phyloP scores from a whole-genome alignment of 306 rosid genomes.

The Trifolium repens region DNA sequence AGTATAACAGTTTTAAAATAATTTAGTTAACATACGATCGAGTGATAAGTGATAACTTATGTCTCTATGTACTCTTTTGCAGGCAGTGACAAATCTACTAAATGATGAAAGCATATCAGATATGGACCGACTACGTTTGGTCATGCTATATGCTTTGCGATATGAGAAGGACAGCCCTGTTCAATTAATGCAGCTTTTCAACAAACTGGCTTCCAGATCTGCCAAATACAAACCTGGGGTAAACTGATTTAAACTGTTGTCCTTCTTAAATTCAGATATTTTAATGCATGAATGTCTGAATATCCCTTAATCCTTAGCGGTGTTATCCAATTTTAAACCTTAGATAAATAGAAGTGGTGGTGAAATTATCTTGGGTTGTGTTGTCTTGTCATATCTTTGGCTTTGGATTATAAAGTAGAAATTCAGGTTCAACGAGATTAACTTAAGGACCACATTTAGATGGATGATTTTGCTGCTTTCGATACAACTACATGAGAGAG shows the following conservation, averaged over 20 bases:
- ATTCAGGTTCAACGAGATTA: constrained; percentile 8
- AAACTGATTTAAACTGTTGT: constrained; percentile 35
- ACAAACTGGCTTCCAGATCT: constrained; percentile 75
- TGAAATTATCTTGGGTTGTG: constrained; percentile 5
- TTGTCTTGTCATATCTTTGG: constrained; percentile 10
- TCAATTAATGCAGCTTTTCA: constrained; percentile 86
- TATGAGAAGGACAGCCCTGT: constrained; percentile 96
- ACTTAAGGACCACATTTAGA: constrained; percentile 21
- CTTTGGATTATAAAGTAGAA: constrained; percentile 39
- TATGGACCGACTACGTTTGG: constrained; percentile 74
- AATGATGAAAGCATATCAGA: constrained; percentile 79
- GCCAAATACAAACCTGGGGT: constrained; percentile 85
- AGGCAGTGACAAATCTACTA: constrained; percentile 83
- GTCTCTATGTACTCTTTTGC: constrained; percentile 48
- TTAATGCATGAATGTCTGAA: constrained; percentile 21
- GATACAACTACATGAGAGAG: constrained; percentile 33
- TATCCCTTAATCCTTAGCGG: constrained; percentile 13
- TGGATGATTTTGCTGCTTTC: constrained; percentile 28
- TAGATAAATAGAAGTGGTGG: constrained; percentile 22
- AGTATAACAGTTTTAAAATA: constrained; percentile 19
- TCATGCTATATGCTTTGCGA: constrained; percentile 91
- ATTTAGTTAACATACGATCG: constrained; percentile 11
- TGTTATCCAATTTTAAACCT: constrained; percentile 37
- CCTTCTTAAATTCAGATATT: constrained; percentile 23
- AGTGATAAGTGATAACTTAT: constrained; percentile 35